Percentiles rank a stretch among this genome's conserved stretches.
Evolutionary conservation across 2,329 filamentous ascomycete species (phyloP).

Genomic region (Sarocladium oryzae): DNA sequence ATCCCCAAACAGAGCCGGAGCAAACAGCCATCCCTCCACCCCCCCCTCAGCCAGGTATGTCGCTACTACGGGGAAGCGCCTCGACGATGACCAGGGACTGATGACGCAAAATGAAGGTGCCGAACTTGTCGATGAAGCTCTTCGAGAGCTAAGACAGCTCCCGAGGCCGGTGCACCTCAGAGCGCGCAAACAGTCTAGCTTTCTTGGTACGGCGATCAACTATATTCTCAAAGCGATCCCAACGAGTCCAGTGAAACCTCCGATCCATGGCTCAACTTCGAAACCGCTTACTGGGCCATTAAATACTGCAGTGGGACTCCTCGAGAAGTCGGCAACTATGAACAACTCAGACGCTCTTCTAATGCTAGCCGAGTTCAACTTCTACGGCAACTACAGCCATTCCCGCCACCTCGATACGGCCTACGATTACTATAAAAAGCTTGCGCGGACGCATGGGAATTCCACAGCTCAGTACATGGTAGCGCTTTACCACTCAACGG

Average conservation of each 20-base stretch:
- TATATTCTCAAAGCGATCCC: conserved; percentile 43
- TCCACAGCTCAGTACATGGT: conserved; percentile 93
- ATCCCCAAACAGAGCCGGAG: conserved; percentile 25
- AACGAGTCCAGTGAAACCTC: conserved; percentile 40
- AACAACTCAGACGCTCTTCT: conserved; percentile 80
- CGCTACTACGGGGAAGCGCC: conserved; percentile 3
- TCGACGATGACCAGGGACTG: neutral
- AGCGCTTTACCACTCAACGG: conserved; percentile 91
- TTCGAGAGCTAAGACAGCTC: conserved; percentile 43
- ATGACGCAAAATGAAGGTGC: conserved; percentile 30
- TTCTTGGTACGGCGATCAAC: conserved; percentile 35
- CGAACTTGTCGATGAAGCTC: conserved; percentile 46
- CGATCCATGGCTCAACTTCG: conserved; percentile 30
- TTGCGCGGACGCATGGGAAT: conserved; percentile 75
- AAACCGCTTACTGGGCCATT: conserved; percentile 35
- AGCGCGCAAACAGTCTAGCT: conserved; percentile 36
- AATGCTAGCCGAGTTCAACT: conserved; percentile 88
- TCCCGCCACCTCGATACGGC: conserved; percentile 74
- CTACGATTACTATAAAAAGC: conserved; percentile 72
- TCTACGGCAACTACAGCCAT: conserved; percentile 89
- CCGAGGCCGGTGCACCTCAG: conserved; percentile 38
- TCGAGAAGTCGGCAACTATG: conserved; percentile 44
- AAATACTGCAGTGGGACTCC: conserved; percentile 43
- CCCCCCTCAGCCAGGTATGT: conserved; percentile 32
- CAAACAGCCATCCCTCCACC: conserved; percentile 19